Evolutionary conservation across 352 stramenopile species (phyloP), one percentile per base, ranked within the genome.

Genomic region (Phytophthora megakarya): DNA sequence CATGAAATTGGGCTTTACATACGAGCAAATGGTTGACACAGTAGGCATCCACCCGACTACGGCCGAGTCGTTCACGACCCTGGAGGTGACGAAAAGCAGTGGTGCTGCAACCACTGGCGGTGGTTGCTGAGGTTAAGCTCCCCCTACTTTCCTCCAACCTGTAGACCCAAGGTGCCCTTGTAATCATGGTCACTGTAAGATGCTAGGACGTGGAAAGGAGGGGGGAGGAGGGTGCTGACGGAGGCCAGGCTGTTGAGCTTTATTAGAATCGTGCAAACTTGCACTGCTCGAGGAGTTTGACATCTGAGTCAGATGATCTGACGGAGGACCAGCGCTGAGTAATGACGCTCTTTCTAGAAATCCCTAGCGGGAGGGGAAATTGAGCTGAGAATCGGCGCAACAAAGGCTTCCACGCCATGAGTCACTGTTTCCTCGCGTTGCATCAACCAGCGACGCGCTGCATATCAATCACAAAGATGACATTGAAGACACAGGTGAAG

Each of bases 11-110:
- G 89, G 93, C 23, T 90, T 97, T 60, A 98, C 86, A 38, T 98
- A 98, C 72, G 86, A 94, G 38, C 80, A 98, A 72, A 92, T 99
- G 65, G 78, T 87, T 16, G 81, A 89, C 48, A 97, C 96, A 18
- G 93, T 99, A 15, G 96, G 96, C 43, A 99, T 99, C 72, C 97
- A 99, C 75, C 97, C 97, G 46, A 99, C 96, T 47, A 96, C 86
- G 9, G 96, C 93, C 16, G 97, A 99, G 73, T 86, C 98, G 62
- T 96, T 99, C 70, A 98, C 95, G 42, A 97, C 88, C 11, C 68
- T 99, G 28, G 88, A 88, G 40, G 86, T 98, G 48, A 98, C 95
- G 23, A 99, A 99, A 82, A 96, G 87, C 64, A 98, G 90, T 73
- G 96, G 96, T 56, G 88, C 84, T 33, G 82, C 86, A 55, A 95